Conservation (phyloP, 352 stramenopile species). For the Thraustochytrium sp. region DNA sequence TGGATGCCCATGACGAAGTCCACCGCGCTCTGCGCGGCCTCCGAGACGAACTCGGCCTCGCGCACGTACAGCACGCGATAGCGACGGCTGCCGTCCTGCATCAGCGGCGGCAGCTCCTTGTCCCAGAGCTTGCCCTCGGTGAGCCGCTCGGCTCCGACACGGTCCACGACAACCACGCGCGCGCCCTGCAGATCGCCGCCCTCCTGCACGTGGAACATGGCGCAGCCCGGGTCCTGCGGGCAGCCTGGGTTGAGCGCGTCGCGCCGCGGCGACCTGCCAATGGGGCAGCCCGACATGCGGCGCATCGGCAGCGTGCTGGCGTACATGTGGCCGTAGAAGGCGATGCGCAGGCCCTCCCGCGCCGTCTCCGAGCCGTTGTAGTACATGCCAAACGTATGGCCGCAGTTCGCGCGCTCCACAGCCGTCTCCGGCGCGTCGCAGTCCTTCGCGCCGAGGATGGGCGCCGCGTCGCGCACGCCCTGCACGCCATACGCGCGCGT, state of each 20-base stretch:
- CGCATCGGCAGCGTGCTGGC: not conserved
- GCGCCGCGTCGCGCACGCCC: no score
- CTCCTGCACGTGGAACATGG: not conserved
- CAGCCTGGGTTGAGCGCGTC: not conserved
- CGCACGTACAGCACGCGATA: constrained; percentile 26
- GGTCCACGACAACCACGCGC: not conserved
- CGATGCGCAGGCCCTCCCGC: not conserved
- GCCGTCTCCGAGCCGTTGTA: not conserved
- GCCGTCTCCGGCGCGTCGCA: not conserved
- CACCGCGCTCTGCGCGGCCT: not conserved
- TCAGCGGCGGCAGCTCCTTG: not conserved
- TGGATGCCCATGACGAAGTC: constrained; percentile 38
- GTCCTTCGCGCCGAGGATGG: not conserved
- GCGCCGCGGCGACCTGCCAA: not conserved
- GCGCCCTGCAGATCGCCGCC: not conserved
- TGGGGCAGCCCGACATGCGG: not conserved
- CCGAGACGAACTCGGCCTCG: not conserved
- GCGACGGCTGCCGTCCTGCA: not conserved
- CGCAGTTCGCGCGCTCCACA: not conserved
- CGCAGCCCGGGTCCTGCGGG: not conserved
- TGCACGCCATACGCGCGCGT: no score
- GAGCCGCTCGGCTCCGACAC: not conserved
- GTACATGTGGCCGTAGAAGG: constrained; percentile 13
- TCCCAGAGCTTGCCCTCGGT: not conserved
- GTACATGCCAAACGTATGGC: not conserved